phyloP scores from a whole-genome alignment of 2,329 filamentous ascomycete genomes.

The Fusarium subglutinans region DNA sequence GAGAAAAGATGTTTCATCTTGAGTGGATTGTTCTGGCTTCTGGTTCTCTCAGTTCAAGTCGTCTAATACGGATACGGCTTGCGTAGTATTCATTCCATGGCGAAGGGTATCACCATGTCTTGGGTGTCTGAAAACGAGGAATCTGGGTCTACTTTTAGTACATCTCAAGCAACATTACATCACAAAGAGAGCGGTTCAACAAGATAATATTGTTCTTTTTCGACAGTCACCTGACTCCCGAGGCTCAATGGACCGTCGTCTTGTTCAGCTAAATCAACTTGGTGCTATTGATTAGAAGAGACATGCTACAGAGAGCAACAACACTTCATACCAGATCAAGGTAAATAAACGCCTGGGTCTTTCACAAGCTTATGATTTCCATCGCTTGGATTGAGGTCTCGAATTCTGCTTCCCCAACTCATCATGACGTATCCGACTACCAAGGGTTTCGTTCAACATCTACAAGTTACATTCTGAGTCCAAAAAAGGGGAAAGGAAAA shows the following conservation, averaged over 20 bases:
- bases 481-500: too few species aligned
- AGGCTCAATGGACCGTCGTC: background rate
- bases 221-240: too few species aligned
- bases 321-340: background rate
- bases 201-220: background rate
- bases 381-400: background rate
- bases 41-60: too few species aligned
- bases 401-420: background rate
- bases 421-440: background rate
- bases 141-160: accelerated
- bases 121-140: background rate
- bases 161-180: background rate
- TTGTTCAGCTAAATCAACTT: too few species aligned
- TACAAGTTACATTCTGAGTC: background rate
- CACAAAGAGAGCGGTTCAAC: background rate
- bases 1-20: too few species aligned
- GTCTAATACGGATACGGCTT: too few species aligned
- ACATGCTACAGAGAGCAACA: background rate
- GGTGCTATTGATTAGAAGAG: background rate
- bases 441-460: background rate
- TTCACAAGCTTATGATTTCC: background rate
- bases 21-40: too few species aligned
- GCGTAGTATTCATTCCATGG: too few species aligned
- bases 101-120: background rate
- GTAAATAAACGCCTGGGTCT: background rate